Evolutionary conservation across 1,284 basidiomycete species (phyloP).

Genomic region (Uromyces viciae-fabae): DNA sequence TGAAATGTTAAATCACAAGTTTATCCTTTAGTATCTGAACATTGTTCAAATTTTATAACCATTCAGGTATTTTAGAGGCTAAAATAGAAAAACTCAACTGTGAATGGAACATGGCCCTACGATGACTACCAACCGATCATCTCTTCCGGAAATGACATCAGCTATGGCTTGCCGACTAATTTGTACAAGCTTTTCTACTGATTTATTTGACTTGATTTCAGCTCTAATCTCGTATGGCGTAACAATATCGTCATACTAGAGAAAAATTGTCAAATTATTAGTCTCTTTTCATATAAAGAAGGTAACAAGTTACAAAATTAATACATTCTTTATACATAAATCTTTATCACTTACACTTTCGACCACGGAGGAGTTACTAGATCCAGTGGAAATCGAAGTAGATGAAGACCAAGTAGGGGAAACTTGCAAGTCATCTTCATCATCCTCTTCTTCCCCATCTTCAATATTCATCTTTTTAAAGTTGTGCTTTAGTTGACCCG

Average conservation of each 20-base stretch:
- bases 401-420: slow-evolving; percentile 16
- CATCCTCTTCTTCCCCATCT: not conserved
- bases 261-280: too few species aligned
- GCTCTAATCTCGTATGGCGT: slow-evolving; percentile 10
- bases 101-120: slow-evolving; percentile 93
- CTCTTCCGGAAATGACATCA: slow-evolving; percentile 50
- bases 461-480: not conserved
- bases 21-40: slow-evolving; percentile 55
- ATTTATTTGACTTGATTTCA: slow-evolving; percentile 23
- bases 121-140: slow-evolving; percentile 54
- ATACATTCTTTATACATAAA: not conserved
- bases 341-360: slow-evolving; percentile 1
- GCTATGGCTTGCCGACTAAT: slow-evolving; percentile 13
- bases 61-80: not conserved
- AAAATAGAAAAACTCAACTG: slow-evolving; percentile 46
- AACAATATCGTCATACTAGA: slow-evolving; percentile 22
- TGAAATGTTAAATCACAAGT: not conserved
- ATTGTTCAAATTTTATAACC: not conserved
- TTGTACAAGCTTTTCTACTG: slow-evolving; percentile 8
- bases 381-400: slow-evolving; percentile 8
- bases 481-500: not conserved
- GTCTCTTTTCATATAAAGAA: too few species aligned
- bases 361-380: not conserved
- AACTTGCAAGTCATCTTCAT: not conserved
- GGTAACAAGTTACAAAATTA: not conserved